Evolutionary conservation across 2,329 filamentous ascomycete species (phyloP).

Genomic region (Albophoma yamanashiensis): DNA sequence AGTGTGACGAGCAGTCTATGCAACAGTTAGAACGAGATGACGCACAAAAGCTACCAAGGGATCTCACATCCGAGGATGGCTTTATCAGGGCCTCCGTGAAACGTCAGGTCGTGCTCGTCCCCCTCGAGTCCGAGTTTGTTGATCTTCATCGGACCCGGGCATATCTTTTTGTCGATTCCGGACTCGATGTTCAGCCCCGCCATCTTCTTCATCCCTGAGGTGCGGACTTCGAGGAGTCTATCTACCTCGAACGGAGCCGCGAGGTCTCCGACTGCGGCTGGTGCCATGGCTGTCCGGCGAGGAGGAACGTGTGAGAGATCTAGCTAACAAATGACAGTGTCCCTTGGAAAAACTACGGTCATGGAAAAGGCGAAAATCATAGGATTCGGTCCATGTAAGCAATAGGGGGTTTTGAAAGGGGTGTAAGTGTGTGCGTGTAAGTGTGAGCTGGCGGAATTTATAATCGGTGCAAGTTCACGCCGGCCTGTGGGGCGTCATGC

Average conservation of each 20-base stretch:
- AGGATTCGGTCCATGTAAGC: too few species aligned
- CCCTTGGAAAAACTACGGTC: too few species aligned
- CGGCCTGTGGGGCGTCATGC: neutral
- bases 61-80: conserved; percentile 46
- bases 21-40: neutral
- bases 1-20: conserved; percentile 49
- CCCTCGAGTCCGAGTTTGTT: conserved; percentile 38
- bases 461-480: neutral
- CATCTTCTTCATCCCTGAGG: conserved; percentile 44
- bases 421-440: neutral
- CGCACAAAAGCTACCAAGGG: neutral
- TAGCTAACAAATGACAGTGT: neutral
- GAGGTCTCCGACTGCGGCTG: conserved; percentile 16
- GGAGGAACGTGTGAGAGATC: neutral
- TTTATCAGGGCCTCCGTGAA: conserved; percentile 54
- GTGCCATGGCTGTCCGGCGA: neutral
- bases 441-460: neutral
- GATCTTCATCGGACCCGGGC: conserved; percentile 33
- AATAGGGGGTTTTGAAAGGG: neutral
- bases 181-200: conserved; percentile 38
- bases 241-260: conserved; percentile 33
- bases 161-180: conserved; percentile 44
- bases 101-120: conserved; percentile 52
- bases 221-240: conserved; percentile 44
- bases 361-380: neutral